Evolutionary conservation across 495 filamentous ascomycete species (phyloP).

Genomic region (Xylaria sp.): DNA sequence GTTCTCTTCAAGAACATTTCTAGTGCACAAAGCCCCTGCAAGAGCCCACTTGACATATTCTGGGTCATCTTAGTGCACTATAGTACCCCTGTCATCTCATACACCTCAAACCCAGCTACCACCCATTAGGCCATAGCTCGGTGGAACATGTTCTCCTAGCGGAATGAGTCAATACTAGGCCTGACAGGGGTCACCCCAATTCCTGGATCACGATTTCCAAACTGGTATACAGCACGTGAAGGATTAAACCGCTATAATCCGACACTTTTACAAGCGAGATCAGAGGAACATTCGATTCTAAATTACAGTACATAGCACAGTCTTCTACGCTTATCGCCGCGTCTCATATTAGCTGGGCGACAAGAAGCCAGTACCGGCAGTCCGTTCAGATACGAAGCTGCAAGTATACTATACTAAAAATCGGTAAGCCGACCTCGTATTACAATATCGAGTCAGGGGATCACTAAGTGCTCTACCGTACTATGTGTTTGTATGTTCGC

Average conservation of each 20-base stretch:
- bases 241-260: neutral
- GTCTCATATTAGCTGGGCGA: neutral
- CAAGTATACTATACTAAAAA: no score
- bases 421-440: neutral
- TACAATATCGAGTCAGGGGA: neutral
- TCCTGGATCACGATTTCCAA: neutral
- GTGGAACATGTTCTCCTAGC: neutral
- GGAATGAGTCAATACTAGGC: neutral
- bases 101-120: constrained; percentile 3
- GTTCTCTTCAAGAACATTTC: constrained; percentile 5
- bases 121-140: constrained; percentile 1
- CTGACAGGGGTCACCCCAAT: neutral
- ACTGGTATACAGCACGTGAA: neutral
- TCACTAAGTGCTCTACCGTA: no score
- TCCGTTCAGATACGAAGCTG: no score
- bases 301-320: no score
- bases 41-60: constrained; percentile 13
- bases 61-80: neutral
- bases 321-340: neutral
- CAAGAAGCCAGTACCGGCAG: no score
- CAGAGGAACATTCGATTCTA: neutral
- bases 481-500: no score
- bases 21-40: neutral
- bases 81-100: constrained; percentile 2
- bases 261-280: neutral